Evolutionary conservation across 2,329 filamentous ascomycete genomes (phyloP), one percentile per base, ranked within the genome.

Genomic region (Didymella lethalis): DNA sequence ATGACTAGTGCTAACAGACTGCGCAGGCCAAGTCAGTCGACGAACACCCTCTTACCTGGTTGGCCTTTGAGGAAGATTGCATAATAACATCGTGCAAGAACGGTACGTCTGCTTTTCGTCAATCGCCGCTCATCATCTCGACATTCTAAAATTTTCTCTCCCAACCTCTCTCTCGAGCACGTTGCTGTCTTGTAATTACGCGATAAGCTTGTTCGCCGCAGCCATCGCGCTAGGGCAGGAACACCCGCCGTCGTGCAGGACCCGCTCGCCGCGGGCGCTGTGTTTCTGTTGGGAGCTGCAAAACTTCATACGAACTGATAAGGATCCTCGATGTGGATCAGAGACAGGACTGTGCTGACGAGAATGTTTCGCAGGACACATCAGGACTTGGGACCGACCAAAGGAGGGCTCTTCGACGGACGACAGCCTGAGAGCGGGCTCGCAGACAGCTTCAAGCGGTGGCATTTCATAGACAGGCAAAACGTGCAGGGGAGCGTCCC

Each of bases 41-140:
- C 75, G 87, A 89, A 61, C 92, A 98, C 77, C 93, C 93, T 52
- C 82, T 96, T 45, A 91, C 88, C 75, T 97, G 93, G 90, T 79
- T 99, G 38, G 91, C 89, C n/a, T 99, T 99, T 70, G 93, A 94
- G 54, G 90, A 97, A 75, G 89, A 96, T 69, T 90, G 90, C 63
- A 97, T 99, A 66, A 88, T 98, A 72, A 97, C 93, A 34, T 92
- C 92, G 66, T 97, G 93, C 79, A 90, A 92, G 74, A 91, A 89
- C 79, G 94, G 94, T 96, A 82, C 77, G 89, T 82, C 41, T 48
- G 3, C 16, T 28, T 55, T 52, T 59, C 47, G 52, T 55, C 52
- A 40, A 31, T n/a, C 25, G 31, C 41, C 48, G 44, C 45, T 44
- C 51, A 56, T 41, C 25, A 20, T 44, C 34, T 53, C 11, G 45